Evolutionary conservation across 169 alveolate species (phyloP).

Genomic region (Eimeria acervulina): DNA sequence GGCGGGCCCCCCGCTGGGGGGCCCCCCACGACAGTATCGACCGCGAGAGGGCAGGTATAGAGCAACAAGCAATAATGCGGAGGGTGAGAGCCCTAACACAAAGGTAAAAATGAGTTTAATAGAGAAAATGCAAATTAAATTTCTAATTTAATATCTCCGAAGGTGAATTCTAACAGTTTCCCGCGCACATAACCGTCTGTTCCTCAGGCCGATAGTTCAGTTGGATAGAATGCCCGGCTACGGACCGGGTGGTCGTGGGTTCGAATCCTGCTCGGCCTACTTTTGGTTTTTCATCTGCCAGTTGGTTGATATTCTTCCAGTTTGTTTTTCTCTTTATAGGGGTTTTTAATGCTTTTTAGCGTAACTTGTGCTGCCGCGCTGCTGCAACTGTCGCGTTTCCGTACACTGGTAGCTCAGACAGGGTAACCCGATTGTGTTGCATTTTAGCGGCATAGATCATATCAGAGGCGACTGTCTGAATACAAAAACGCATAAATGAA

Average conservation of each 20-base stretch:
- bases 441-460: too few species aligned
- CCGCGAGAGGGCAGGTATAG: background rate
- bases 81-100: too few species aligned
- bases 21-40: background rate
- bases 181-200: background rate
- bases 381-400: too few species aligned
- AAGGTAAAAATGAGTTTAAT: too few species aligned
- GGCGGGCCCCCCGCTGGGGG: background rate
- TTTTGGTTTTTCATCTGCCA: background rate
- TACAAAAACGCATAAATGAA: background rate
- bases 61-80: background rate
- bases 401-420: too few species aligned
- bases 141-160: too few species aligned
- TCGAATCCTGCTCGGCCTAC: slow-evolving; percentile 93
- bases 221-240: slow-evolving; percentile 93
- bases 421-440: too few species aligned
- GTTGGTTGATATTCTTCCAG: background rate
- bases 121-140: too few species aligned
- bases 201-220: slow-evolving; percentile 91
- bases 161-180: too few species aligned
- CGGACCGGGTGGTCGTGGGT: slow-evolving; percentile 94
- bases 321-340: background rate
- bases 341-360: too few species aligned
- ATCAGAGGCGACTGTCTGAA: too few species aligned
- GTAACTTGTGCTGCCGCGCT: too few species aligned